phyloP scores from a whole-genome alignment of 768 basidiomycete species.

The Termitomyces sp. region DNA sequence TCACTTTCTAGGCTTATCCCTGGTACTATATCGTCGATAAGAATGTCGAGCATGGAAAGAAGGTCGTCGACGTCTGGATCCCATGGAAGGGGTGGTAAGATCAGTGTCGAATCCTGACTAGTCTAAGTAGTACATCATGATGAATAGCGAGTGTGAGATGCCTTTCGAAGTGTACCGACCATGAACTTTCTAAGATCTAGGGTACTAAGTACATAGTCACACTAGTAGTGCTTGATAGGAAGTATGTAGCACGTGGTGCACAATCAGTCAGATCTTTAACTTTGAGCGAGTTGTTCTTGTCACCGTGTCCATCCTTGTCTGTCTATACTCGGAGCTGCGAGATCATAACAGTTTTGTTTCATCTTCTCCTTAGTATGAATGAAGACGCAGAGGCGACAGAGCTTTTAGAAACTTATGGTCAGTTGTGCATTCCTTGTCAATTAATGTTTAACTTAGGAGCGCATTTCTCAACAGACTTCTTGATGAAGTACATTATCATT shows the following conservation, averaged over 20 bases:
- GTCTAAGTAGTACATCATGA: neutral
- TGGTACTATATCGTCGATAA: slow-evolving; percentile 86
- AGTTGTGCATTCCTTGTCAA: slow-evolving; percentile 13
- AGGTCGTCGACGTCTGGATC: slow-evolving; percentile 81
- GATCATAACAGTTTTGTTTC: neutral
- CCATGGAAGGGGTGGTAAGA: slow-evolving; percentile 87
- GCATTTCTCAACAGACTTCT: slow-evolving; percentile 66
- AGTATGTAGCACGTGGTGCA: slow-evolving; percentile 10
- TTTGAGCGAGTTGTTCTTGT: neutral
- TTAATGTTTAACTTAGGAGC: slow-evolving; percentile 2
- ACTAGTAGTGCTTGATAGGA: too few relatives aligned
- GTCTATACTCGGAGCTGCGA: slow-evolving; percentile 6
- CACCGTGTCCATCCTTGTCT: neutral
- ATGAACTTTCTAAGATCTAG: too few relatives aligned
- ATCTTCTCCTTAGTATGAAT: slow-evolving; percentile 48
- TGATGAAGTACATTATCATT: slow-evolving; percentile 98
- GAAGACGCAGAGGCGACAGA: slow-evolving; percentile 86
- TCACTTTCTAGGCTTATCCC: slow-evolving; percentile 47
- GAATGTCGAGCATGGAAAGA: slow-evolving; percentile 39
- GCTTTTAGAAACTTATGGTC: slow-evolving; percentile 92
- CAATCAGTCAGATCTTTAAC: neutral
- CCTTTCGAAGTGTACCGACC: neutral
- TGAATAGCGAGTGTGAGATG: neutral
- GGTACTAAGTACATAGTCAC: too few relatives aligned
- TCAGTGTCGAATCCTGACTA: neutral